Base-by-base conservation (phyloP, 1,139 yeast genomes). In the Debaryomyces nepalensis region DNA sequence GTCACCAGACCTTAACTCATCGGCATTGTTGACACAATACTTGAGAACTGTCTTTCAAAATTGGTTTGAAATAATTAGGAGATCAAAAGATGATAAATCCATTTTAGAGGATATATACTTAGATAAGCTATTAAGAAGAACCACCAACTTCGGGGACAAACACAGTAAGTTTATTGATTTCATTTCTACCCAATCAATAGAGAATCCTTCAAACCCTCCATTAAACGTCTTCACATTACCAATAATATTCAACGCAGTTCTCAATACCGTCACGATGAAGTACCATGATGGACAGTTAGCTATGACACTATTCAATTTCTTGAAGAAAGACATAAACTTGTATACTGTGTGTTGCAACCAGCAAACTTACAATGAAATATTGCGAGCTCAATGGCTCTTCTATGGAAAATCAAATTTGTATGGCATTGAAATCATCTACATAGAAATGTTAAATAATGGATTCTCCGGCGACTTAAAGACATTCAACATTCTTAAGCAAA, bases 391-490 rank as follows among this genome's bases (percentile, higher is more conserved):
- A 30, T 72, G 77, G 76, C 54, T 72, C 0, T 72, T 55, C 49
- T 54, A 57, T 37, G 77, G 77, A 5, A 70, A 68, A 47, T 52
- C 68, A 15, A 64, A 63, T 40, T 54, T 73, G 26, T 63, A 64
- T 46, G 64, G 62, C 12, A 57, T 73, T 26, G 77, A 72, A 49
- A 61, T 59, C 47, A 50, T 61, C 0, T 55, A 54, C 26, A 55
- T 58, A 31, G 77, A 73, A 49, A 73, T 73, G 79, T 51, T 58
- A 30, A 68, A 70, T 45, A 68, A 69, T 46, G 79, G 79, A 16
- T 71, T 69, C 44, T 44, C 49, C 12, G 78, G 78, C 2, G 70
- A 73, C 44, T 26, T 59, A 11, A 47, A 49, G 12, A 73, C 79
- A 1, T 68, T 65, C 42, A 62, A 66, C 39, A 65, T 69, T 21